A percentile compares a stretch with the other conserved stretches of the same genome.
Conservation (phyloP, 2,329 filamentous ascomycete species). For the Hypoxylon sp. region DNA sequence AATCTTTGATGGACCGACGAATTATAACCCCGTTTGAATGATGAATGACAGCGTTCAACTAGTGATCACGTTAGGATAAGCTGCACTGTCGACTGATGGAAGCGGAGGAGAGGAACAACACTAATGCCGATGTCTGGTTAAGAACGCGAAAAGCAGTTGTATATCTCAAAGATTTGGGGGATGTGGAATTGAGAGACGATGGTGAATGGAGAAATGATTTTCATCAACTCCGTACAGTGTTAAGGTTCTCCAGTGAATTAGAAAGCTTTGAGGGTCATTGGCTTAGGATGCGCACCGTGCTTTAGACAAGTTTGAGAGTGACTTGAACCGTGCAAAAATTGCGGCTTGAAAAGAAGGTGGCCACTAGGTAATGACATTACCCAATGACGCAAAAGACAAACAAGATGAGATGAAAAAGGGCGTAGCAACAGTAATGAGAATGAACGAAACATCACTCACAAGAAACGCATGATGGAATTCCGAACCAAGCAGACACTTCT, state of each 20-base stretch:
- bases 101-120: background rate
- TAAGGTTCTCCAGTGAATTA: background rate
- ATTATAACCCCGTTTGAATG: conserved; percentile 59
- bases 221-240: background rate
- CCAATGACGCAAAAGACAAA: background rate
- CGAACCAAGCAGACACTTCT: conserved; percentile 65
- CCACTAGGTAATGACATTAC: conserved; percentile 1
- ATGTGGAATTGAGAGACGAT: background rate
- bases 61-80: conserved; percentile 15
- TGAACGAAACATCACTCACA: conserved; percentile 58
- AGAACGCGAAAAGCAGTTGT: background rate
- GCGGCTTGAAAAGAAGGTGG: background rate
- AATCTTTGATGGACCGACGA: conserved; percentile 60
- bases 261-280: background rate
- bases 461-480: conserved; percentile 69
- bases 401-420: conserved; percentile 12
- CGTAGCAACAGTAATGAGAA: conserved; percentile 13
- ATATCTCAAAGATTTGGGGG: background rate
- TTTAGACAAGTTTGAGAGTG: background rate
- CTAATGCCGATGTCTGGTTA: background rate
- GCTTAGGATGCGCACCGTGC: background rate
- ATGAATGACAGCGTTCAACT: conserved; percentile 67
- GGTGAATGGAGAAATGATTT: background rate
- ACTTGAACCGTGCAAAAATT: background rate
- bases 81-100: background rate